Conservation (phyloP, 2,329 filamentous ascomycete species). For the Neonectria ditissima region DNA sequence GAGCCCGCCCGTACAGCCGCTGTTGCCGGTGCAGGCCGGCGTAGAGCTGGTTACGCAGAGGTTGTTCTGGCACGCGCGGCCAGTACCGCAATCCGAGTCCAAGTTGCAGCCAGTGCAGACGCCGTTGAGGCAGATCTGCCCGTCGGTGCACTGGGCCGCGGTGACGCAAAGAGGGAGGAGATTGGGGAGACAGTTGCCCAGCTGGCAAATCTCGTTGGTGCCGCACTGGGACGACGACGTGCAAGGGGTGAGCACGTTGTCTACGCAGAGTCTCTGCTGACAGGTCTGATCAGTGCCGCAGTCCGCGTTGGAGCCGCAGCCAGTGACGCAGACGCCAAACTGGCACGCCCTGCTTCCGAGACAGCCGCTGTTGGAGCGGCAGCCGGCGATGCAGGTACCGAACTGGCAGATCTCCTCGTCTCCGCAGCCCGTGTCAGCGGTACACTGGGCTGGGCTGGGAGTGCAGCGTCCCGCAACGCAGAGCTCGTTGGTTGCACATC, state of each 20-base stretch:
- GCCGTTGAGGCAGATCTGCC: conserved; percentile 20
- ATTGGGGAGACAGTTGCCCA: conserved; percentile 16
- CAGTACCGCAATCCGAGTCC: conserved; percentile 11
- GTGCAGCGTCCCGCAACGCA: conserved; percentile 13
- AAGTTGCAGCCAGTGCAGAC: conserved; percentile 14
- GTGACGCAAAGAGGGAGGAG: conserved; percentile 18
- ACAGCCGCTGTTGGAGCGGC: conserved; percentile 20
- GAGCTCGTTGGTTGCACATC: not conserved
- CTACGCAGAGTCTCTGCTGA: conserved; percentile 2
- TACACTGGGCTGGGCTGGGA: conserved; percentile 7
- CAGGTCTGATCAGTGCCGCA: conserved; percentile 10
- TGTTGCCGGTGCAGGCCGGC: conserved; percentile 11
- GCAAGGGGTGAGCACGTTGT: not conserved
- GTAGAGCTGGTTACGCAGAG: conserved; percentile 17
- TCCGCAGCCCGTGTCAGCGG: conserved; percentile 5
- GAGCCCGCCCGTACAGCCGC: conserved; percentile 9
- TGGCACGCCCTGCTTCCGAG: conserved; percentile 6
- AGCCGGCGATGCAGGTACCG: conserved; percentile 20
- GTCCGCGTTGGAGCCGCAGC: not conserved
- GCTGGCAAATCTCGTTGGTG: conserved; percentile 15
- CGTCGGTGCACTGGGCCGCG: conserved; percentile 6
- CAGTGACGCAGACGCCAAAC: conserved; percentile 13
- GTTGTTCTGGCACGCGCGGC: conserved; percentile 18
- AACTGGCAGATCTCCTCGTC: conserved; percentile 23
- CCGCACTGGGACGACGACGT: conserved; percentile 12